These are phyloP conservation scores for Heliamphora pulchella DNA, from an alignment of 179 eudicot genomes.

Conservation along the genomic window DNA sequence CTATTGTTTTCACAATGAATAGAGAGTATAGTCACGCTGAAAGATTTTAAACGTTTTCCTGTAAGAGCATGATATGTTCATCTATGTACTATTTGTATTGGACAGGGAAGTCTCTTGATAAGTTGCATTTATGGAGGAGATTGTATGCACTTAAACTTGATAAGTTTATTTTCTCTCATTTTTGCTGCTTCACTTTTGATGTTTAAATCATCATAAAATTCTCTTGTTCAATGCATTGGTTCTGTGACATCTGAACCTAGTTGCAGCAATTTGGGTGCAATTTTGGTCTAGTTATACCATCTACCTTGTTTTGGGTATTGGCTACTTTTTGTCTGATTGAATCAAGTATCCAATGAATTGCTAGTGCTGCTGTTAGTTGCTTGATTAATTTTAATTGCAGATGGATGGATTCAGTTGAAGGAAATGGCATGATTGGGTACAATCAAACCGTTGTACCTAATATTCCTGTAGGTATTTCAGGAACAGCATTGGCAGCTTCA, in stretches of 20 bases:
- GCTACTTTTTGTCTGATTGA: neutral
- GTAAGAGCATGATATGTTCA: neutral
- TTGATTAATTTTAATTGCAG: conserved; percentile 19
- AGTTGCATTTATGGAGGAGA: neutral
- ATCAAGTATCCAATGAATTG: neutral
- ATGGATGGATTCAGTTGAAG: conserved; percentile 32
- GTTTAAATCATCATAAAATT: neutral
- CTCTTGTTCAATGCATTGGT: conserved; percentile 11
- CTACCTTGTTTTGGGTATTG: neutral
- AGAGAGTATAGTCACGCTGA: neutral
- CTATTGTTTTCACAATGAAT: neutral
- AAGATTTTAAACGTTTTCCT: neutral
- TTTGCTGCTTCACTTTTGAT: neutral
- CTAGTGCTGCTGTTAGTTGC: neutral
- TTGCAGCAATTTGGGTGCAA: neutral
- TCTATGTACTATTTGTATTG: too few relatives aligned
- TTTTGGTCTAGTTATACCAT: neutral
- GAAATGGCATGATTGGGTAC: conserved; percentile 26
- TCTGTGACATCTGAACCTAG: neutral
- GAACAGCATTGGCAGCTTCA: conserved; percentile 94
- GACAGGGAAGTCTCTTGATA: too few relatives aligned
- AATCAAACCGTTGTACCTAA: conserved; percentile 55
- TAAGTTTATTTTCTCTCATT: neutral
- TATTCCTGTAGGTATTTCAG: conserved; percentile 83
- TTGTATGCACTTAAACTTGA: neutral